Evolutionary conservation across 2,329 filamentous ascomycete species (phyloP).

Genomic region (Cercospora zeae-maydis): DNA sequence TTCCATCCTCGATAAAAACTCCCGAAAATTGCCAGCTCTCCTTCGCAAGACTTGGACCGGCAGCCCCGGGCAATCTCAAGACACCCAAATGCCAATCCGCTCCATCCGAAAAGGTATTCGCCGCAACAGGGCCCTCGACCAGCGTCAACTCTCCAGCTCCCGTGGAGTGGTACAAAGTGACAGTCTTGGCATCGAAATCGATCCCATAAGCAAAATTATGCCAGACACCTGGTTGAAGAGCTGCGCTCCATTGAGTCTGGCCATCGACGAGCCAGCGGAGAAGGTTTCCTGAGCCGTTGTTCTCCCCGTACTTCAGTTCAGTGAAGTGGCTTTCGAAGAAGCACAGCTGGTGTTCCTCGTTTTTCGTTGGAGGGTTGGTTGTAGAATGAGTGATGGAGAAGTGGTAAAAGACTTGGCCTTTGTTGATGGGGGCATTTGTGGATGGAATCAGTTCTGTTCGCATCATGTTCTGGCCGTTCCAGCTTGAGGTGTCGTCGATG

Average conservation of each 20-base stretch:
- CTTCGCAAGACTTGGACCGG: slow-evolving; percentile 50
- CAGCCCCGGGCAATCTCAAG: slow-evolving; percentile 57
- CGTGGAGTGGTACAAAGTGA: slow-evolving; percentile 68
- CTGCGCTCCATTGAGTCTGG: slow-evolving; percentile 59
- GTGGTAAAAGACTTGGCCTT: slow-evolving; percentile 68
- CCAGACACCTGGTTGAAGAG: slow-evolving; percentile 63
- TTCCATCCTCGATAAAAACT: slow-evolving; percentile 65
- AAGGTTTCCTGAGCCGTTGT: slow-evolving; percentile 50
- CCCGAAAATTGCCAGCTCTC: slow-evolving; percentile 72
- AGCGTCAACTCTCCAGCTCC: slow-evolving; percentile 56
- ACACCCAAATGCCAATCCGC: slow-evolving; percentile 71
- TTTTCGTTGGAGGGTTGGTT: slow-evolving; percentile 58
- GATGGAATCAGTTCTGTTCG: slow-evolving; percentile 71
- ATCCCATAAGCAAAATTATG: slow-evolving; percentile 74
- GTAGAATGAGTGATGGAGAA: slow-evolving; percentile 62
- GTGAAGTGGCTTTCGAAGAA: slow-evolving; percentile 70
- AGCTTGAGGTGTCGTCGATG: slow-evolving; percentile 61
- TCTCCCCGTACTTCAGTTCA: slow-evolving; percentile 67
- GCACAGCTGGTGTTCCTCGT: slow-evolving; percentile 64
- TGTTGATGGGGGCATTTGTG: slow-evolving; percentile 61
- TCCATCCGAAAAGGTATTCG: slow-evolving; percentile 59
- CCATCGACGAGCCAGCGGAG: slow-evolving; percentile 64
- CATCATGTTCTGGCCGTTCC: slow-evolving; percentile 70
- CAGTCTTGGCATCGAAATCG: slow-evolving; percentile 60
- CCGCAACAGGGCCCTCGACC: slow-evolving; percentile 58